Evolutionary conservation across 495 filamentous ascomycete genomes (phyloP).

Genomic region (Rhizodiscina lignyota): DNA sequence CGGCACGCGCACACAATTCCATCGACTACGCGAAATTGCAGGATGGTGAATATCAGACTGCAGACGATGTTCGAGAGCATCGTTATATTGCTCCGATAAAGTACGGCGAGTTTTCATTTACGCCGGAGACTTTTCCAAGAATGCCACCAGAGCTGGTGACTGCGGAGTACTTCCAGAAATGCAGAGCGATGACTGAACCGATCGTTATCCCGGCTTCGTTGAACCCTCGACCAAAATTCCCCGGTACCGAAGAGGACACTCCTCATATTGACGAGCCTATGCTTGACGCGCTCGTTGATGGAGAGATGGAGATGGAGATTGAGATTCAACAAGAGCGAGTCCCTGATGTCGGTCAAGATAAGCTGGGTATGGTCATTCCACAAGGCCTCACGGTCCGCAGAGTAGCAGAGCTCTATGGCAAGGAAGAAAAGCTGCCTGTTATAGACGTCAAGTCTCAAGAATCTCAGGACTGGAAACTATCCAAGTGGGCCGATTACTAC

Average conservation of each 20-base stretch:
- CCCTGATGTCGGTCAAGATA: constrained; percentile 45
- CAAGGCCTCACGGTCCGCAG: constrained; percentile 46
- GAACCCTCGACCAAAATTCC: constrained; percentile 35
- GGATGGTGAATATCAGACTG: constrained; percentile 53
- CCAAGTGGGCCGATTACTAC: constrained; percentile 61
- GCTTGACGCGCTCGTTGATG: neutral
- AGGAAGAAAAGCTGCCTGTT: constrained; percentile 48
- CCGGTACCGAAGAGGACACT: neutral
- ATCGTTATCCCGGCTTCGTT: constrained; percentile 50
- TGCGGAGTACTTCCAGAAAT: constrained; percentile 48
- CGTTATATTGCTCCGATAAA: constrained; percentile 60
- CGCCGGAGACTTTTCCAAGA: constrained; percentile 46
- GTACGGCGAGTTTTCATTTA: constrained; percentile 46
- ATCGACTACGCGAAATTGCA: constrained; percentile 66
- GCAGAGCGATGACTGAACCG: constrained; percentile 51
- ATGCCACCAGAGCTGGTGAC: constrained; percentile 53
- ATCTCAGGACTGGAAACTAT: constrained; percentile 52
- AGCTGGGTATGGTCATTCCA: constrained; percentile 60
- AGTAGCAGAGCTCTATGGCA: constrained; percentile 51
- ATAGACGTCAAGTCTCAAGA: constrained; percentile 66
- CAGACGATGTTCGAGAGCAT: constrained; percentile 51
- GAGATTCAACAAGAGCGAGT: too few species aligned
- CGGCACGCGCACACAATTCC: constrained; percentile 44
- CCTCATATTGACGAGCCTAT: neutral
- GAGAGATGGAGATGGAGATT: constrained; percentile 18